Evolutionary conservation across 2,329 filamentous ascomycete species (phyloP).

Genomic region (Lachnellula cervina): DNA sequence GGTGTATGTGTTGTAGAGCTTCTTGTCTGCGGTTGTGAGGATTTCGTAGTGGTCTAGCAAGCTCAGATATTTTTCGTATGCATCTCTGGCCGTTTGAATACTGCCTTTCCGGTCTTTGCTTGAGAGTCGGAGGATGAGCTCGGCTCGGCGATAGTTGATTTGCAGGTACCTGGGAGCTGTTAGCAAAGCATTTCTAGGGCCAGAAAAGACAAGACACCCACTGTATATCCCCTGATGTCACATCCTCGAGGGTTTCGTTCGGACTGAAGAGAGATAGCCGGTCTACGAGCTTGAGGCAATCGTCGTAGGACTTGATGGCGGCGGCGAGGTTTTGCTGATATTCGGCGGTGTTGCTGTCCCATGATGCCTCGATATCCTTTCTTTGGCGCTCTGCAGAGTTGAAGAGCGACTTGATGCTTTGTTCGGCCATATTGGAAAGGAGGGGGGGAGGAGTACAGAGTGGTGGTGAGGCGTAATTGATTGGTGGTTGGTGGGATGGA

Average conservation of each 20-base stretch:
- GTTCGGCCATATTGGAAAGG: conserved; percentile 40
- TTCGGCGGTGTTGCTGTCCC: conserved; percentile 57
- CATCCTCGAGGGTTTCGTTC: conserved; percentile 85
- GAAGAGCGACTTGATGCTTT: conserved; percentile 48
- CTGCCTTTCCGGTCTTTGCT: conserved; percentile 56
- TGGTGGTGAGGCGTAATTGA: neutral
- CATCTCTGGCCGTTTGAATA: conserved; percentile 58
- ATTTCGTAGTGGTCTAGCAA: conserved; percentile 75
- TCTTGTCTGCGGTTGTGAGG: conserved; percentile 58
- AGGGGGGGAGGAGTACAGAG: neutral
- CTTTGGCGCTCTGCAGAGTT: conserved; percentile 50
- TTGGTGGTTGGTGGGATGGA: neutral
- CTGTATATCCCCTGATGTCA: conserved; percentile 78
- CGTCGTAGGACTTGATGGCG: conserved; percentile 66
- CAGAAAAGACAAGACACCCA: conserved; percentile 36
- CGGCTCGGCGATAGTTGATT: conserved; percentile 72
- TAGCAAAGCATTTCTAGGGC: conserved; percentile 13
- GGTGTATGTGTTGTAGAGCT: conserved; percentile 66
- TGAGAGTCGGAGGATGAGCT: conserved; percentile 67
- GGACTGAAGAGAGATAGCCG: conserved; percentile 79
- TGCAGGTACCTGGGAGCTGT: conserved; percentile 56
- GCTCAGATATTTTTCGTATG: conserved; percentile 75
- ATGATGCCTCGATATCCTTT: conserved; percentile 54
- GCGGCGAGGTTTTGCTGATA: conserved; percentile 64
- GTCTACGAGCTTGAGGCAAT: conserved; percentile 65